Evolutionary conservation across 441 rosid species (phyloP), one percentile per base, ranked within the genome.

Genomic region (Viola pubescens): DNA sequence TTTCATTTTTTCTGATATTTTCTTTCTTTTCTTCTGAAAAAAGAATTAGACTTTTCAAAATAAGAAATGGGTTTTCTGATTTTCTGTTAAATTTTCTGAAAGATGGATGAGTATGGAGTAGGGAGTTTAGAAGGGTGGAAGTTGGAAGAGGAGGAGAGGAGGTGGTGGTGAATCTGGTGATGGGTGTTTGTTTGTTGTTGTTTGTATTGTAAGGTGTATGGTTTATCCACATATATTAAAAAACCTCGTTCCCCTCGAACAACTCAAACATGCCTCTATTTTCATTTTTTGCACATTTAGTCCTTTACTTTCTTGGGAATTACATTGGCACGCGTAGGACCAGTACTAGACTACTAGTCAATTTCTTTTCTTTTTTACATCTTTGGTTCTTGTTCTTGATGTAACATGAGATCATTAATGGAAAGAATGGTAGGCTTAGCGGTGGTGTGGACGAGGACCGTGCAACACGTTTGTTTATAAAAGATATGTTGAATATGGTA

Each of bases 181-280:
- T 46, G 12, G 48, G 6, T 46, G 49, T 12, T 46, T 1, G n/a
- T 46, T 46, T 46, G 6, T 9, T 37, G 40, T 34, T 37, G 39
- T 37, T n/a, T n/a, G n/a, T n/a, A n/a, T 52, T 9, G 6, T 11
- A 8, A 51, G 37, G 9, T 52, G 38, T 5, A 37, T 37, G n/a
- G 56, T 34, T 8, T 52, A 38, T 43, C 46, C 49, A 46, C 40
- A 52, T 37, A 34, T 34, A 37, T 52, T 52, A 9, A 13, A 10
- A 37, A 52, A 52, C 56, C 56, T 52, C 41, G 56, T 52, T 52
- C n/a, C 56, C 56, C 55, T 26, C 40, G 55, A 52, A 52, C 37
- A 16, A 26, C 2, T 4, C 2, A 34, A 16, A 26, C 11, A 37
- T 19, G 10, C 49, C 49, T 26, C 4, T 19, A 39, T 1, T 52